A percentile compares a stretch with the other conserved stretches of the same genome.
Evolutionary conservation across 23 red algal genomes (phyloP).

Genomic region (Gracilaria gracilis): DNA sequence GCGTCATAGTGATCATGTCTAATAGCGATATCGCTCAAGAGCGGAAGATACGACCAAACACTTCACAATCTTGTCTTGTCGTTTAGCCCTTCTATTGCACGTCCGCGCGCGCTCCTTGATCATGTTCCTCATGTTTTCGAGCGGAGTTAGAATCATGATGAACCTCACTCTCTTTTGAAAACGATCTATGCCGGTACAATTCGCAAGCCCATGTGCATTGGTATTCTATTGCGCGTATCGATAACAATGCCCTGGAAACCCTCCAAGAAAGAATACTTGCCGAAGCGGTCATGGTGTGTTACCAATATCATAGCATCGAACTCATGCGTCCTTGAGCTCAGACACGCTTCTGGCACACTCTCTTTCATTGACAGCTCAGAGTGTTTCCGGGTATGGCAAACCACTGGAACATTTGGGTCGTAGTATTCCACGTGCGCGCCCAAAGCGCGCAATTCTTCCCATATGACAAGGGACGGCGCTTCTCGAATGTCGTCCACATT

Average conservation of each 20-base stretch:
- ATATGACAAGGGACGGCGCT: conserved; percentile 75
- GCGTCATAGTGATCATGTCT: no score
- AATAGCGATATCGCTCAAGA: no score
- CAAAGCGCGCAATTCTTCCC: conserved; percentile 54
- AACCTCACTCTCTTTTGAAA: neutral
- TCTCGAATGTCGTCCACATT: conserved; percentile 87
- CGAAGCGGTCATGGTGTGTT: conserved; percentile 76
- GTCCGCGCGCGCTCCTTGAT: neutral
- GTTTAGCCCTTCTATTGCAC: no score
- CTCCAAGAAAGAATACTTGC: conserved; percentile 31
- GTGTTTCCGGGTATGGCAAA: conserved; percentile 76
- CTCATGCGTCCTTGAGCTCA: neutral
- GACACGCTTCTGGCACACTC: conserved; percentile 29
- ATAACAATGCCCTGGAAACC: conserved; percentile 70
- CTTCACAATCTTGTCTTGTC: no score
- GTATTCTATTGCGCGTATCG: conserved; percentile 70
- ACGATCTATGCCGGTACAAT: conserved; percentile 42
- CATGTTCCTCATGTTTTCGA: no score
- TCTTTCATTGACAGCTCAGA: conserved; percentile 34
- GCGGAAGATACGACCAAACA: no score
- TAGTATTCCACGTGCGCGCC: conserved; percentile 75
- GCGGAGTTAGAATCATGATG: neutral
- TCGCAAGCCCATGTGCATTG: conserved; percentile 17
- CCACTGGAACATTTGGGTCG: conserved; percentile 73
- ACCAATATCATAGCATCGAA: conserved; percentile 71